Percentiles rank a stretch among this genome's conserved stretches.
phyloP scores from a whole-genome alignment of 169 alveolate genomes.

The Eimeria necatrix region DNA sequence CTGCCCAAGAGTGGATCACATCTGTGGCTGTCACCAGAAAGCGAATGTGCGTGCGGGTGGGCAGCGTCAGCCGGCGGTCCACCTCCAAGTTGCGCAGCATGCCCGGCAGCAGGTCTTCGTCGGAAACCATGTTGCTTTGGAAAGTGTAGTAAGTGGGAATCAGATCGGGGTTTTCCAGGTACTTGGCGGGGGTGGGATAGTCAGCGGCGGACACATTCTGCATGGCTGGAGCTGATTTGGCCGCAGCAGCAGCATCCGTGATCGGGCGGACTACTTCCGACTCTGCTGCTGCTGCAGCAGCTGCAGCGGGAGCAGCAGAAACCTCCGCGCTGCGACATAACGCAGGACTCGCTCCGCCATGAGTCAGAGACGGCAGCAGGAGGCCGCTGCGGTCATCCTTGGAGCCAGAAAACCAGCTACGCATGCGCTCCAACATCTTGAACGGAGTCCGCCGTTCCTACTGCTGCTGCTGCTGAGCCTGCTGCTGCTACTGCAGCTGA shows the following conservation, averaged over 20 bases:
- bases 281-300: background rate
- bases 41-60: slow-evolving; percentile 94
- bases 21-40: slow-evolving; percentile 92
- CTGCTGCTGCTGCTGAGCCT: background rate
- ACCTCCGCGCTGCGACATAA: background rate
- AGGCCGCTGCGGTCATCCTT: background rate
- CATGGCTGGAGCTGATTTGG: slow-evolving; percentile 41
- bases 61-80: slow-evolving; percentile 92
- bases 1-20: slow-evolving; percentile 85
- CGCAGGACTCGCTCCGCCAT: background rate
- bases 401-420: slow-evolving; percentile 15
- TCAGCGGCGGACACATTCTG: slow-evolving; percentile 74
- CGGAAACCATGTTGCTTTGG: slow-evolving; percentile 87
- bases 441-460: background rate
- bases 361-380: background rate
- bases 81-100: slow-evolving; percentile 94
- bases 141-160: slow-evolving; percentile 85
- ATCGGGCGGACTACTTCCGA: background rate
- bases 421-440: slow-evolving; percentile 54
- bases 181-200: slow-evolving; percentile 81
- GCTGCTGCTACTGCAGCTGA: slow-evolving; percentile 44
- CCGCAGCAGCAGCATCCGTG: background rate
- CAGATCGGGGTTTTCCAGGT: slow-evolving; percentile 82
- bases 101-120: slow-evolving; percentile 85
- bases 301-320: background rate